phyloP scores from a whole-genome alignment of 495 filamentous ascomycete species.

The Trichoderma reesei region DNA sequence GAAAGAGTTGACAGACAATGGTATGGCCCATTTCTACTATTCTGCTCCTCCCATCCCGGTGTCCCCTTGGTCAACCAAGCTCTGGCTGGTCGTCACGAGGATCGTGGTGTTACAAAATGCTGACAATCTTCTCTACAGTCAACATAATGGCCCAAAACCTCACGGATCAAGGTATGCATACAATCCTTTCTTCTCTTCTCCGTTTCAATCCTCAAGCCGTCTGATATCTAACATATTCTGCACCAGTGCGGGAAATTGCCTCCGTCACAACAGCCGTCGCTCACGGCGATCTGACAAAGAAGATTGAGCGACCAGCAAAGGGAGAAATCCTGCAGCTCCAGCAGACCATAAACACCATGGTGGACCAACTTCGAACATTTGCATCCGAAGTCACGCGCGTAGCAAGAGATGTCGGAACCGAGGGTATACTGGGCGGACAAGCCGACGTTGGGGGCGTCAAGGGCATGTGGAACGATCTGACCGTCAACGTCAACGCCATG shows the following conservation, averaged over 20 bases:
- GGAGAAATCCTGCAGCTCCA: slow-evolving; percentile 95
- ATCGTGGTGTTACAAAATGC: slow-evolving; percentile 2
- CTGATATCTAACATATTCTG: slow-evolving; percentile 15
- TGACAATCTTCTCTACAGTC: slow-evolving; percentile 43
- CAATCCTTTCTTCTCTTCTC: neutral
- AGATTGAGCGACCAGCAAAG: slow-evolving; percentile 87
- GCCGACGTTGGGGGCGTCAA: slow-evolving; percentile 83
- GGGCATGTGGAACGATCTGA: slow-evolving; percentile 91
- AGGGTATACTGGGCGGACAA: slow-evolving; percentile 93
- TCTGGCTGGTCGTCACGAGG: neutral
- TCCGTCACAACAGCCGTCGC: slow-evolving; percentile 94
- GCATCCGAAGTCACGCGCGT: slow-evolving; percentile 95
- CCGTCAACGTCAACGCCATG: slow-evolving; percentile 97
- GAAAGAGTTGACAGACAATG: slow-evolving; percentile 95
- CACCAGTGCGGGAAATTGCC: slow-evolving; percentile 83
- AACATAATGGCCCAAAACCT: slow-evolving; percentile 90
- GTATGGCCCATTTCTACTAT: slow-evolving; percentile 34
- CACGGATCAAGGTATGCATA: slow-evolving; percentile 43
- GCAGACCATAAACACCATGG: slow-evolving; percentile 98
- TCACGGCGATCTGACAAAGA: slow-evolving; percentile 90
- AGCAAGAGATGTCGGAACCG: slow-evolving; percentile 91
- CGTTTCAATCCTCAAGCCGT: too few species aligned
- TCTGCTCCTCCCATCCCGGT: slow-evolving; percentile 5
- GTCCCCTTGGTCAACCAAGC: neutral
- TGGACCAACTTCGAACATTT: slow-evolving; percentile 94